phyloP scores from a whole-genome alignment of 495 filamentous ascomycete genomes.

The Entonaema liquescens region DNA sequence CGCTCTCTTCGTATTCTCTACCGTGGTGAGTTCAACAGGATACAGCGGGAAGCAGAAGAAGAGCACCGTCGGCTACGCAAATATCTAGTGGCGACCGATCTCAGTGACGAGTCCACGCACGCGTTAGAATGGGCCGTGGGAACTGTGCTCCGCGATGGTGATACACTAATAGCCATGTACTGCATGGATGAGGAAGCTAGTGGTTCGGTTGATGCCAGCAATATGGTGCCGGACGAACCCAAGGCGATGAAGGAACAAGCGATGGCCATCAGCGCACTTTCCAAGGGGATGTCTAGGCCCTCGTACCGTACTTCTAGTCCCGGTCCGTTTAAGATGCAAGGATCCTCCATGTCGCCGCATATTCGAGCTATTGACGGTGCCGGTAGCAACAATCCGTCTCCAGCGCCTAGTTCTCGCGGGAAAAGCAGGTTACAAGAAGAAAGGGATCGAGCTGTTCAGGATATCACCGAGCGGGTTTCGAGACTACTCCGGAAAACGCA shows the following conservation, averaged over 20 bases:
- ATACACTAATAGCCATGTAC: conserved; percentile 91
- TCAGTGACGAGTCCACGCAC: conserved; percentile 92
- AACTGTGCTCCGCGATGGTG: conserved; percentile 91
- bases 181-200: conserved; percentile 87
- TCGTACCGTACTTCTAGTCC: conserved; percentile 46
- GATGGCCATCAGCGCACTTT: conserved; percentile 57
- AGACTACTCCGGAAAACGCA: conserved; percentile 87
- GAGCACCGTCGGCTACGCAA: conserved; percentile 80
- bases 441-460: conserved; percentile 75
- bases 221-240: conserved; percentile 55
- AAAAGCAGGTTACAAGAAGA: conserved; percentile 74
- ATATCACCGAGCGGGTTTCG: conserved; percentile 80
- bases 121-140: conserved; percentile 98
- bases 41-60: conserved; percentile 77
- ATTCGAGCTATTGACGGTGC: conserved; percentile 35
- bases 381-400: conserved; percentile 48
- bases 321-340: conserved; percentile 40
- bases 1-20: conserved; percentile 87
- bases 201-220: conserved; percentile 49
- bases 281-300: conserved; percentile 49
- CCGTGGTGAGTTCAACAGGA: conserved; percentile 79
- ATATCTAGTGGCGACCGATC: conserved; percentile 91
- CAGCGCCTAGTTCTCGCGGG: conserved; percentile 53
- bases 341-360: conserved; percentile 44
- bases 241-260: conserved; percentile 77